These are phyloP conservation scores for Cystofilobasidium macerans DNA, from an alignment of 768 basidiomycete species.

Conservation along the genomic window DNA sequence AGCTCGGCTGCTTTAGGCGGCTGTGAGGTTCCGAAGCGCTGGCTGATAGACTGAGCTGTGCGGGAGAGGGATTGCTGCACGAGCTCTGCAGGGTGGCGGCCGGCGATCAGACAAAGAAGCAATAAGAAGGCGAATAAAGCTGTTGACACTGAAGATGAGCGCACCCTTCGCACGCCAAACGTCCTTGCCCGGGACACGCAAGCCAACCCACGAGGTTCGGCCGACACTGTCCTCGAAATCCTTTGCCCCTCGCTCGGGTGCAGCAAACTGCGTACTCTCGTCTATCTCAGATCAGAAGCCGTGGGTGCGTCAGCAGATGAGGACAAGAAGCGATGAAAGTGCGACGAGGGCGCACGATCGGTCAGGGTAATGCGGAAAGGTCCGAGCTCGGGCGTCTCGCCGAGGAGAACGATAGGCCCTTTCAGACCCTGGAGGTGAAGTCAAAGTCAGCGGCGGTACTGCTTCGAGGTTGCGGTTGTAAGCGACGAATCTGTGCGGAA, in stretches of 20 bases:
- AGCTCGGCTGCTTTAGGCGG: constrained; percentile 28
- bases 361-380: constrained; percentile 69
- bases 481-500: not conserved
- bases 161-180: constrained; percentile 80
- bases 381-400: constrained; percentile 65
- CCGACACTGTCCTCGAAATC: constrained; percentile 54
- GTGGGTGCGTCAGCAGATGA: too few species aligned
- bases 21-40: constrained; percentile 42
- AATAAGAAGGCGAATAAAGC: not conserved
- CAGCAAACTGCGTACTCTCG: not conserved
- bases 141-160: constrained; percentile 2
- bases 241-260: constrained; percentile 42
- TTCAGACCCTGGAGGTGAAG: constrained; percentile 52
- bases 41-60: constrained; percentile 47
- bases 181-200: constrained; percentile 50
- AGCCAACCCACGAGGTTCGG: constrained; percentile 60
- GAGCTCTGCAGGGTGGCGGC: constrained; percentile 38
- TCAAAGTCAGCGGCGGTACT: not conserved
- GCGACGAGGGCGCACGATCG: constrained; percentile 49
- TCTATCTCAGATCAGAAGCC: not conserved
- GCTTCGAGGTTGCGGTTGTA: not conserved
- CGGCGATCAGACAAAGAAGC: not conserved
- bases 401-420: constrained; percentile 58
- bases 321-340: too few species aligned
- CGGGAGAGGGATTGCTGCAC: constrained; percentile 37